Conservation (phyloP, 2,329 filamentous ascomycete species). For the Verticillium nubilum region DNA sequence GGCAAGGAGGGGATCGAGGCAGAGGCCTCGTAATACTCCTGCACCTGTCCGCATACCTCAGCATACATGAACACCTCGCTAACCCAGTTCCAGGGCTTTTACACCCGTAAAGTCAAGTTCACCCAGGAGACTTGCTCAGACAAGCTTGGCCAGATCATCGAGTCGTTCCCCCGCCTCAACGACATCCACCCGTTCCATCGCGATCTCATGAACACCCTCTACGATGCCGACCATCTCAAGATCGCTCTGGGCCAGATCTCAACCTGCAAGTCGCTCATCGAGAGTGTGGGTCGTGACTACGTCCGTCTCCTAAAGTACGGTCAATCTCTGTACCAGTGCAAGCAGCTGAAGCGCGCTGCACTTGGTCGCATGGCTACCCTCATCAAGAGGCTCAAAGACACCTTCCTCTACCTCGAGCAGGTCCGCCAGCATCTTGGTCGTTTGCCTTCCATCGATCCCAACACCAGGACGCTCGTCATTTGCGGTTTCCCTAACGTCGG, state of each 20-base stretch:
- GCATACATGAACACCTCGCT: background rate
- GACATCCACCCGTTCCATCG: slow-evolving; percentile 94
- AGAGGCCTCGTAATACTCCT: background rate
- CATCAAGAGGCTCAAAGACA: slow-evolving; percentile 50
- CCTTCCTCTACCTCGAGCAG: slow-evolving; percentile 17
- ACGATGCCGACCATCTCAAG: slow-evolving; percentile 96
- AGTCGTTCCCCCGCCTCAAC: slow-evolving; percentile 85
- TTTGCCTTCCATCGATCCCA: slow-evolving; percentile 97
- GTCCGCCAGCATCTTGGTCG: slow-evolving; percentile 77
- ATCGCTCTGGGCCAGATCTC: slow-evolving; percentile 95
- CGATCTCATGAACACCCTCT: slow-evolving; percentile 85
- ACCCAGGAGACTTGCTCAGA: slow-evolving; percentile 95
- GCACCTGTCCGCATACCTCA: background rate
- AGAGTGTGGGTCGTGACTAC: slow-evolving; percentile 94
- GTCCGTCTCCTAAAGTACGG: slow-evolving; percentile 92
- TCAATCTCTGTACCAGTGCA: slow-evolving; percentile 96
- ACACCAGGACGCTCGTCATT: slow-evolving; percentile 91
- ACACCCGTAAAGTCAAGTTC: slow-evolving; percentile 94
- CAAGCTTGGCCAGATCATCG: slow-evolving; percentile 84
- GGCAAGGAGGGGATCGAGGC: background rate
- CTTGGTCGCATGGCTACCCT: slow-evolving; percentile 98
- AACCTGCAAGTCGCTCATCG: slow-evolving; percentile 92
- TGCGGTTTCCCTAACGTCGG: slow-evolving; percentile 97
- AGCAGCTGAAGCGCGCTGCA: slow-evolving; percentile 94
- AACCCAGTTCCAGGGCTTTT: background rate